Base-by-base conservation (phyloP, 2,329 filamentous ascomycete species). In the Leptographium lundbergii region DNA sequence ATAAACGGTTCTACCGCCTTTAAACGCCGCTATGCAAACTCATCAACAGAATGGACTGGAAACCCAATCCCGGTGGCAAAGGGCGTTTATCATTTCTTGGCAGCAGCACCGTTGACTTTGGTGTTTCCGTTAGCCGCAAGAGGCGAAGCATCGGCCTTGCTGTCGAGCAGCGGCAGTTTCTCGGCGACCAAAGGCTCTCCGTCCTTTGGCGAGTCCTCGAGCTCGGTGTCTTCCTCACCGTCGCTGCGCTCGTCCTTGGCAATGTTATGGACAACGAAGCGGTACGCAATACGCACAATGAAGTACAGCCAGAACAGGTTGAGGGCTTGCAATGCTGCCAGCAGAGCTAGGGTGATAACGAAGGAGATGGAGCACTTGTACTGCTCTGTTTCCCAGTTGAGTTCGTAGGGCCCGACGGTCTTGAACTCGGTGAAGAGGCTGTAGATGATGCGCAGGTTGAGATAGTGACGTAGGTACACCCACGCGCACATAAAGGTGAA, bases 391-490 rank as follows among this genome's bases (percentile, higher is more conserved):
- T 80, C 84, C 88, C 88, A 92, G 75, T 91, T 81, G 62, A 92
- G 75, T 67, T 84, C 82, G 69, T 83, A 91, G 50, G 87, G 85
- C 0, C 88, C 88, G 60, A 91, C 76, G 50, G 85, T 89, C 66
- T 79, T 76, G 74, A 89, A 91, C 68, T 90, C 82, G 66, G 84
- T 88, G 67, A 91, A 81, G 61, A 91, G 80, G 42, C 86, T 88
- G 72, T 77, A 84, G 67, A 94, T 78, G 71, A 94, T 90, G 67
- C 79, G 78, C 56, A 92, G 78, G 74, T 92, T 92, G 69, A 91
- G 77, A 73, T 85, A 89, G 74, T 97, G 91, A 59, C 91, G 89
- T 63, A 92, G 77, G 76, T 97, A 96, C 68, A 90, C 84, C 91
- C 91, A 97, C 61, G 87, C 78, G 64, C 75, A 76, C 71, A 95